Base-by-base conservation (phyloP, 2,329 filamentous ascomycete species). In the Pseudogymnoascus sp. region DNA sequence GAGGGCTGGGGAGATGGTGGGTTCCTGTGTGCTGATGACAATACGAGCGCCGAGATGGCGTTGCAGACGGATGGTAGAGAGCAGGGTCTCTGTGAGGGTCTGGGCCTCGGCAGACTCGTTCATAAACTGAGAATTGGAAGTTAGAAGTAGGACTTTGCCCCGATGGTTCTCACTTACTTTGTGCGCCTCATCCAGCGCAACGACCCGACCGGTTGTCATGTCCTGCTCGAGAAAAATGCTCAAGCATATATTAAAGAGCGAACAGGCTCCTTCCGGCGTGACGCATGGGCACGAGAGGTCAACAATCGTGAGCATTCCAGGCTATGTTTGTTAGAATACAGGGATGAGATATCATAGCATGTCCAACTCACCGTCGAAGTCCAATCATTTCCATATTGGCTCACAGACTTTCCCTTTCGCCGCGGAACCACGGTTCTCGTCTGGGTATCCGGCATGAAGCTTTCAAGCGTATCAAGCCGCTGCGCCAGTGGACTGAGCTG, bases 101-200 rank as follows among this genome's bases (percentile, higher is more conserved):
- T 76, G 72, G 1, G 83, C 82, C 42, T 87, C 84, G 0, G 78
- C 72, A 0, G 81, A 81, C 0, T 78, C 76, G 11, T 80, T 82
- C 81, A 91, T 85, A 71, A 87, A 91, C 75, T 82, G 62, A 4
- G 35, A 68, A 26, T 36, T 11, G 31, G 0, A 19, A 21, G 60
- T 40, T 35, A 36, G 23, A 40, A 64, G 9, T 6, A 7, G n/a
- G 13, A 17, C 17, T n/a, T 17, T 13, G 6, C 8, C 11, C 9
- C 10, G 1, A 61, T 4, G 4, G 11, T 57, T 28, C 7, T 17
- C 21, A 57, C 67, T 60, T 73, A 83, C 82, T 69, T 92, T 92
- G 71, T 95, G 90, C 0, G 90, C 90, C 71, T 93, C 89, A 66
- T 93, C 89, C 0, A 93, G 77, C 0, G 87, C 88, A 13, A 93